These are phyloP conservation scores for Fusarium pseudonygamai DNA, from an alignment of 2,329 filamentous ascomycete genomes.

Conservation along the genomic window DNA sequence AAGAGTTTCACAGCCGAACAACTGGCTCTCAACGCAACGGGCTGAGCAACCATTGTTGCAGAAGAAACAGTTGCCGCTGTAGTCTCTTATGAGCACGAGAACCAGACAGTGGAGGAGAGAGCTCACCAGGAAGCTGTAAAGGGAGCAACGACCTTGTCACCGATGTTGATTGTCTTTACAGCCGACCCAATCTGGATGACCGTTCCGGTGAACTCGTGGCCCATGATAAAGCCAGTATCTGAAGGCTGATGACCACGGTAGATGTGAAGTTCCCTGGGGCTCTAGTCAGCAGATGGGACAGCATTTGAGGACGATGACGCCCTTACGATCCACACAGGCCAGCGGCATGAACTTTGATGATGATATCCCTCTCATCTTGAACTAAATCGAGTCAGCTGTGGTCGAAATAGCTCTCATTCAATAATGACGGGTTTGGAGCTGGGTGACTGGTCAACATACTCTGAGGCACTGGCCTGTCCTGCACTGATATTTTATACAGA, in stretches of 20 bases:
- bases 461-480: conserved; percentile 81
- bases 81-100: neutral
- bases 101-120: neutral
- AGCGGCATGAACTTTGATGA: conserved; percentile 84
- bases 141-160: conserved; percentile 82
- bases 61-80: conserved; percentile 77
- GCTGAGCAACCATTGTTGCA: conserved; percentile 81
- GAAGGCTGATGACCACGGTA: conserved; percentile 84
- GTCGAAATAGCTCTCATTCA: neutral
- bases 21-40: conserved; percentile 73
- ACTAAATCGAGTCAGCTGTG: conserved; percentile 54
- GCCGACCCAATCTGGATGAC: conserved; percentile 73
- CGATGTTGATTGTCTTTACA: conserved; percentile 75
- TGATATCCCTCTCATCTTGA: conserved; percentile 75
- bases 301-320: neutral
- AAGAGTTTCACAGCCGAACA: conserved; percentile 76
- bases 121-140: conserved; percentile 83
- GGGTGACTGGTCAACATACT: conserved; percentile 45
- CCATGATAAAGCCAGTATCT: conserved; percentile 72
- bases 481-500: conserved; percentile 76
- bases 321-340: conserved; percentile 87
- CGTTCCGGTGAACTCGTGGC: conserved; percentile 87
- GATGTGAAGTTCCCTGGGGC: conserved; percentile 80
- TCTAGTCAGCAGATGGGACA: neutral
- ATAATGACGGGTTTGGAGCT: neutral